Evolutionary conservation across 495 filamentous ascomycete genomes (phyloP).

Genomic region (Xylaria grammica): DNA sequence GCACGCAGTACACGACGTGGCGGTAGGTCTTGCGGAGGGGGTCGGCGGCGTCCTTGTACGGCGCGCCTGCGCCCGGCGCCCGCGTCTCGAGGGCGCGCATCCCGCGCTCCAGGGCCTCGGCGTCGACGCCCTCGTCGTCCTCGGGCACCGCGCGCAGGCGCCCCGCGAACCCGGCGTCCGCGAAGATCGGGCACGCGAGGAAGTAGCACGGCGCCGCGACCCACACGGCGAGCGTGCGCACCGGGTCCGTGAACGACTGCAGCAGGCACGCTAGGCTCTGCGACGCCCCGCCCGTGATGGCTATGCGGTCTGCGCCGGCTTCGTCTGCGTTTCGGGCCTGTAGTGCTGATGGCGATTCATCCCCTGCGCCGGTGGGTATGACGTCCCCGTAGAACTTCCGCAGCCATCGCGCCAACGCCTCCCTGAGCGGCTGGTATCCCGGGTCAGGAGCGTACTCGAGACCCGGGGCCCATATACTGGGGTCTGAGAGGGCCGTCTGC

Average conservation of each 20-base stretch:
- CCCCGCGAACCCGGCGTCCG: conserved; percentile 72
- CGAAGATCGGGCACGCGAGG: conserved; percentile 77
- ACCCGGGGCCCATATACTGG: conserved; percentile 58
- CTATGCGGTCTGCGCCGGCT: conserved; percentile 63
- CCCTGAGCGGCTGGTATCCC: conserved; percentile 70
- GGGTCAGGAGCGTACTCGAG: conserved; percentile 80
- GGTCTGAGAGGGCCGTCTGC: conserved; percentile 60
- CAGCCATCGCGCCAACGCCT: conserved; percentile 73
- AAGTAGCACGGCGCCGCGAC: conserved; percentile 81
- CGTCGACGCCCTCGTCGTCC: conserved; percentile 74
- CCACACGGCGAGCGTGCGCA: conserved; percentile 77
- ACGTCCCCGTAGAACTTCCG: conserved; percentile 56
- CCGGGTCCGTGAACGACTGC: conserved; percentile 76
- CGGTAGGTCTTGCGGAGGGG: conserved; percentile 71
- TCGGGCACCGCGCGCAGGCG: conserved; percentile 70
- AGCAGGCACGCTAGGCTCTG: conserved; percentile 77
- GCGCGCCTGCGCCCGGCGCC: conserved; percentile 6
- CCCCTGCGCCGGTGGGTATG: neutral
- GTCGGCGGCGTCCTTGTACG: conserved; percentile 38
- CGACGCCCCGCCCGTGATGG: conserved; percentile 79
- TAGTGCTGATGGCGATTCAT: neutral
- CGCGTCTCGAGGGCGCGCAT: conserved; percentile 48
- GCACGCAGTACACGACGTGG: conserved; percentile 83
- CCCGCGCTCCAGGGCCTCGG: conserved; percentile 58
- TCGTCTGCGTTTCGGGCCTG: neutral